Evolutionary conservation across 2,329 filamentous ascomycete genomes (phyloP), one percentile per base, ranked within the genome.

Genomic region (Penicillium sp.): DNA sequence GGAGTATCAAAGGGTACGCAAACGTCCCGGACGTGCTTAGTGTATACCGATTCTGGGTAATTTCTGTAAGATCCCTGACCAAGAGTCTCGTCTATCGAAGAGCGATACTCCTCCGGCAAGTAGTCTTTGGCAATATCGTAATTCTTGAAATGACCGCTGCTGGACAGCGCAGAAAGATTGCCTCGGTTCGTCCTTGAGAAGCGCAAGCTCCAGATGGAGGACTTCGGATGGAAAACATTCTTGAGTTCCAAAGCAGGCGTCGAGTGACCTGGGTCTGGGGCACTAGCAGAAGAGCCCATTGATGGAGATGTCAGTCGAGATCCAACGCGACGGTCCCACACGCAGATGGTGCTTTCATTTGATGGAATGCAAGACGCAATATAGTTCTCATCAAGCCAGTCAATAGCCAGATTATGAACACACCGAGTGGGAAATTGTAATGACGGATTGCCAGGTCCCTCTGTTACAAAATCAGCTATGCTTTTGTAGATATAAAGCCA

Each of bases 371-470:
- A 84, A 15, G 85, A 86, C 5, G 85, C 80, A 63, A 88, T 85
- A 66, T 86, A 87, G 56, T 88, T 86, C 66, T 87, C 83, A 66
- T 88, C 85, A 49, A 84, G 71, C 60, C 83, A 83, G 70, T 88
- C 83, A 59, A 88, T 84, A 7, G 85, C 82, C 56, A 88, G 75
- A 61, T 87, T 87, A 68, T 87, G 82, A 9, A 88, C 85, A 64
- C 85, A 84, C 17, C 81, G 78, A 2, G 85, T 87, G 2, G 81
- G 75, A 52, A 83, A 78, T 67, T 81, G 69, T 56, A 82, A 60
- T n/a, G 74, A 75, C 15, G 76, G 73, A 52, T 75, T 76, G 2
- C 73, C 73, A 5, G 70, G 68, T 3, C 69, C 69, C 65, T 77
- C 71, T 75, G 57, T 21, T 53, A 49, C 7, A 25, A 36, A 2